Evolutionary conservation across 306 rosid genomes (phyloP).

Genomic region (Chamaecrista fasciculata): DNA sequence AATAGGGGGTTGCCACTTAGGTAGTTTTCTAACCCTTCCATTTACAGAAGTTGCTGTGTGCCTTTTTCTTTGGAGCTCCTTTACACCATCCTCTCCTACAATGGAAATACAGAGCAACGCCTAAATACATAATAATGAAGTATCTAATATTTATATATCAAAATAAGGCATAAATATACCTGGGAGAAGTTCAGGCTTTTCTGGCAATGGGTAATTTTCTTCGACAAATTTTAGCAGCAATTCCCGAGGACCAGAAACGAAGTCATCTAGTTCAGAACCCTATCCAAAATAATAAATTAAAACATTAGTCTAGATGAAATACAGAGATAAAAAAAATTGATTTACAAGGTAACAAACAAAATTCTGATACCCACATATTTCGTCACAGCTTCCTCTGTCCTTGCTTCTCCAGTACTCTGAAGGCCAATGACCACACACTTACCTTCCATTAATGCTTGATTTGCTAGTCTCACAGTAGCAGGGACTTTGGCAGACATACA

Average conservation of each 20-base stretch:
- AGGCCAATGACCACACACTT: slow-evolving; percentile 97
- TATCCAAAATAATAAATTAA: slow-evolving; percentile 29
- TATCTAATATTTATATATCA: slow-evolving; percentile 28
- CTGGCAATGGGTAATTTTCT: slow-evolving; percentile 96
- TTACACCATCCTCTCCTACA: slow-evolving; percentile 85
- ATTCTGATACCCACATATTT: slow-evolving; percentile 74
- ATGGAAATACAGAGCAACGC: slow-evolving; percentile 26
- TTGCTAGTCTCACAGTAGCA: slow-evolving; percentile 83
- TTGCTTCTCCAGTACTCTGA: slow-evolving; percentile 99
- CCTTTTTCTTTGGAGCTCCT: slow-evolving; percentile 96
- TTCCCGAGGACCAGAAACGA: slow-evolving; percentile 98
- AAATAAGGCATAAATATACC: slow-evolving; percentile 45
- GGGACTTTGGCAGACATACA: slow-evolving; percentile 99
- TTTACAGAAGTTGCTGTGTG: slow-evolving; percentile 85
- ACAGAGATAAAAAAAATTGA: not conserved
- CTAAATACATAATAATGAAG: slow-evolving; percentile 17
- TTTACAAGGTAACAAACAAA: slow-evolving; percentile 22
- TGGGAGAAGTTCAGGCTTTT: slow-evolving; percentile 85
- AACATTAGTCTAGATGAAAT: slow-evolving; percentile 17
- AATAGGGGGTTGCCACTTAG: slow-evolving; percentile 82
- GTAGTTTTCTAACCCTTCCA: slow-evolving; percentile 89
- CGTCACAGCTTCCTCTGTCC: slow-evolving; percentile 97
- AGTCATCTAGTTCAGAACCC: slow-evolving; percentile 99
- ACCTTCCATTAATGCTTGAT: slow-evolving; percentile 72
- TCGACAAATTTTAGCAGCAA: slow-evolving; percentile 92